These are phyloP conservation scores for Suillus paluster DNA, from an alignment of 768 basidiomycete species.

Conservation along the genomic window DNA sequence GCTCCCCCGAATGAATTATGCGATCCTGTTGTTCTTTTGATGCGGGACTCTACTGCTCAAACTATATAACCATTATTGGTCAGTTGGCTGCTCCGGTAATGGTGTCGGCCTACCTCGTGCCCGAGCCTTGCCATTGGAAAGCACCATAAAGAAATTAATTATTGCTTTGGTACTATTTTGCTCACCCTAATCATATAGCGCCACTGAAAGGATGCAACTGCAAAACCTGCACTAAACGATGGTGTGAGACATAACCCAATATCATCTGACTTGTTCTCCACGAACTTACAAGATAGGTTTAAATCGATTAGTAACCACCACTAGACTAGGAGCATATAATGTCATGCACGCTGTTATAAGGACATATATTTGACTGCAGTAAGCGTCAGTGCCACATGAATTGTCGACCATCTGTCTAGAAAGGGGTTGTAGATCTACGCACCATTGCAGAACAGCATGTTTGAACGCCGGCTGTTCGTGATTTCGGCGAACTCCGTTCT, in stretches of 20 bases:
- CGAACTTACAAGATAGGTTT: no score
- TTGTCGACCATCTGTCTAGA: no score
- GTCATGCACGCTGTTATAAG: no score
- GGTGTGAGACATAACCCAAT: no score
- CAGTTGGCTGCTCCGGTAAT: neutral
- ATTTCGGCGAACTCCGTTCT: neutral
- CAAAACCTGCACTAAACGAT: no score
- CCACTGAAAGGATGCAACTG: no score
- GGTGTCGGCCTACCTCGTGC: neutral
- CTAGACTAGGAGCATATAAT: no score
- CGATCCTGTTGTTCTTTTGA: neutral
- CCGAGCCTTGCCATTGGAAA: neutral
- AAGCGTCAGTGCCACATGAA: neutral
- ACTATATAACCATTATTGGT: neutral
- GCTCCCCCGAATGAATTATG: neutral
- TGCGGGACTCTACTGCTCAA: neutral
- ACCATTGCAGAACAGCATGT: neutral
- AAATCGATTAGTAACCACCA: no score
- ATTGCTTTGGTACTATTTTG: no score
- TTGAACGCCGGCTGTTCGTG: neutral
- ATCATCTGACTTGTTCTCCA: no score
- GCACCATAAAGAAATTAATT: no score
- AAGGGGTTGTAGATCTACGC: neutral
- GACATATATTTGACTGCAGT: neutral
- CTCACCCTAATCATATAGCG: no score